Evolutionary conservation across 2,329 filamentous ascomycete genomes (phyloP).

Genomic region (Cryphonectria japonica): DNA sequence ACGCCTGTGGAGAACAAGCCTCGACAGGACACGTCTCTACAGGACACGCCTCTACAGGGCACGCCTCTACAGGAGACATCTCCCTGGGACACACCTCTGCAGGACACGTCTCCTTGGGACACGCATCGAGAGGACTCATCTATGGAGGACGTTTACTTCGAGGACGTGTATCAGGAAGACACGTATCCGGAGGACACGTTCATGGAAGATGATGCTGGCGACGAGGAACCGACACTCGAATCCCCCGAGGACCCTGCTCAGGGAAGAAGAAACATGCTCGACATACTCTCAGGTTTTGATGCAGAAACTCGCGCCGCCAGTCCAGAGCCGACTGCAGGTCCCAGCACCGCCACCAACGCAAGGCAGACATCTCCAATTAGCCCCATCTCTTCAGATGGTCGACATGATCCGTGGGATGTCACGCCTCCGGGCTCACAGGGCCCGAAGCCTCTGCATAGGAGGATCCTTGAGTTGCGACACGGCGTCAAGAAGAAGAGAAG

Average conservation of each 20-base stretch:
- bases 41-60: background rate
- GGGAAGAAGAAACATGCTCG: constrained; percentile 30
- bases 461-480: constrained; percentile 18
- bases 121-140: background rate
- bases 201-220: background rate
- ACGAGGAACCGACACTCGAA: background rate
- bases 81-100: background rate
- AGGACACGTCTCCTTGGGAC: background rate
- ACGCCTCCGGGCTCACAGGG: background rate
- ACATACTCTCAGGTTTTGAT: constrained; percentile 32
- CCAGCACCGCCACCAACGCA: constrained; percentile 3
- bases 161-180: background rate
- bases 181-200: background rate
- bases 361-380: background rate
- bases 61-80: background rate
- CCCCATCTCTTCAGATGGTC: background rate
- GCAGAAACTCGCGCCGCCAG: background rate
- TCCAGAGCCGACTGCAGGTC: background rate
- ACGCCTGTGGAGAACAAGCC: too few relatives aligned
- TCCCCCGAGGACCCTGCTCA: constrained; percentile 31
- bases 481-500: background rate
- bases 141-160: background rate
- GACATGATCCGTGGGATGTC: background rate
- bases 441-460: background rate
- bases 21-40: background rate